These are phyloP conservation scores for Acer campestre DNA, from an alignment of 345 rosid species.

Conservation along the genomic window DNA sequence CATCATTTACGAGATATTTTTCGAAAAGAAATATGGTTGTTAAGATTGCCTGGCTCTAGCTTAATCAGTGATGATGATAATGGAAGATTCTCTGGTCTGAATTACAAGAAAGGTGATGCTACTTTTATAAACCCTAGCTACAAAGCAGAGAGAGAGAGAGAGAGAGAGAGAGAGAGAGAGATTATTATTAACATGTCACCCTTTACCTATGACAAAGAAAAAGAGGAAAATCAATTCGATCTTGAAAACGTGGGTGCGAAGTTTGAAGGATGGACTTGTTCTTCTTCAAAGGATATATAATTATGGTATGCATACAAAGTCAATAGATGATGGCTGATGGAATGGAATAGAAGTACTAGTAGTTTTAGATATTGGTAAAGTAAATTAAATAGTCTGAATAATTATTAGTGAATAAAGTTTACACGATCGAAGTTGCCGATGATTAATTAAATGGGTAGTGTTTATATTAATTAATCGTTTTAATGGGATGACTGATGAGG, in stretches of 20 bases:
- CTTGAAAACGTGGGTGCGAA: conserved; percentile 8
- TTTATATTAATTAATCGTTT: neutral
- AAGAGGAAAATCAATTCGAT: neutral
- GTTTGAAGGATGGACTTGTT: neutral
- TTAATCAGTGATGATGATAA: neutral
- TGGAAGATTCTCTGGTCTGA: neutral
- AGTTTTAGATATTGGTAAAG: too few relatives aligned
- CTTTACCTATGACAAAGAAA: conserved; percentile 8
- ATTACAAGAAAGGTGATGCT: neutral
- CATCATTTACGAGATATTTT: neutral
- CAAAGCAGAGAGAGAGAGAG: neutral
- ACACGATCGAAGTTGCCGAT: too few relatives aligned
- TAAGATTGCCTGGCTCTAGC: neutral
- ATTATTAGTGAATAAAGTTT: too few relatives aligned
- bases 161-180: too few relatives aligned
- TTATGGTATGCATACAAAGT: neutral
- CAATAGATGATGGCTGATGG: neutral
- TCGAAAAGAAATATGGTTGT: neutral
- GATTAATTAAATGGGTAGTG: too few relatives aligned
- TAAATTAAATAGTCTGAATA: too few relatives aligned
- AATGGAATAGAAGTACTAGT: neutral
- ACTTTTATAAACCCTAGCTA: neutral
- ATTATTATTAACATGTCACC: conserved; percentile 5
- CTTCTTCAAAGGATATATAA: neutral
- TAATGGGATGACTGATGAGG: neutral